Conservation (phyloP, 805 yeast genomes). For the Starmera amethionina region DNA sequence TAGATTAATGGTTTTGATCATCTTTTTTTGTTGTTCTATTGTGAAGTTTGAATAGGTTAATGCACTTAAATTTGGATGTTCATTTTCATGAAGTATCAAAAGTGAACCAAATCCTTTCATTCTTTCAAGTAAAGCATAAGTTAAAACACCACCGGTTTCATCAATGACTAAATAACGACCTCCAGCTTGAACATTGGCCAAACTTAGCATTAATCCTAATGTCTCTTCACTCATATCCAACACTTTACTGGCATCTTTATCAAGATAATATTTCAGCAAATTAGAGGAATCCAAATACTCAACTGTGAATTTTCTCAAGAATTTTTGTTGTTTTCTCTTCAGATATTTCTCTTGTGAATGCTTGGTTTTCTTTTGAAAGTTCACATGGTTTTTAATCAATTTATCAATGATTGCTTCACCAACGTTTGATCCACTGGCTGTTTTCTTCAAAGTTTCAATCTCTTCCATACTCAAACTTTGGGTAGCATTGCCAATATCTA, state of each 20-base stretch:
- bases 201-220: constrained; percentile 63
- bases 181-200: constrained; percentile 80
- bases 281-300: constrained; percentile 65
- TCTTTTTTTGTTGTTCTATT: constrained; percentile 36
- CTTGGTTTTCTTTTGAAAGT: constrained; percentile 80
- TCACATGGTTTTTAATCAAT: constrained; percentile 75
- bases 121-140: constrained; percentile 80
- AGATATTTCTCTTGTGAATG: constrained; percentile 89
- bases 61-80: constrained; percentile 75
- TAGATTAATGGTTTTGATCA: constrained; percentile 64
- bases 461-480: constrained; percentile 74
- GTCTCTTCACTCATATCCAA: constrained; percentile 82
- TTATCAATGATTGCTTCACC: constrained; percentile 75
- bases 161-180: constrained; percentile 84
- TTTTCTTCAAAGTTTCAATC: constrained; percentile 70
- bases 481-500: constrained; percentile 56
- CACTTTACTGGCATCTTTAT: constrained; percentile 55
- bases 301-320: constrained; percentile 75
- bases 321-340: constrained; percentile 86
- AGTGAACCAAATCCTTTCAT: constrained; percentile 70
- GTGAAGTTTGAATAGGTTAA: constrained; percentile 58
- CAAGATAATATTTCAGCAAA: constrained; percentile 63
- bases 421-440: constrained; percentile 46
- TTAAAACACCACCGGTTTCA: constrained; percentile 89
- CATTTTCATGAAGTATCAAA: constrained; percentile 80